These are phyloP conservation scores for Pezicula neosporulosa DNA, from an alignment of 2,329 filamentous ascomycete genomes.

Conservation along the genomic window DNA sequence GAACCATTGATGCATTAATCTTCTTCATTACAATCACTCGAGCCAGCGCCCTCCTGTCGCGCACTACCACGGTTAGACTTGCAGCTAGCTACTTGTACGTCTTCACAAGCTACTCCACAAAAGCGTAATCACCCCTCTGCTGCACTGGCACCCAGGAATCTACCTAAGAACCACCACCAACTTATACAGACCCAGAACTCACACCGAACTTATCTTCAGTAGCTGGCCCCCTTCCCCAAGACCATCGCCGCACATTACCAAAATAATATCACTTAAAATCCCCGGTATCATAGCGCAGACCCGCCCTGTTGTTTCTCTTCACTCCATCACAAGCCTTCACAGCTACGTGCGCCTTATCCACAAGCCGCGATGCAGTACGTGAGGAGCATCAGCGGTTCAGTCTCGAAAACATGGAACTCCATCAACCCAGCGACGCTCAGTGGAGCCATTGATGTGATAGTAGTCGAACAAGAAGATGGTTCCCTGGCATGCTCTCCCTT, in stretches of 20 bases:
- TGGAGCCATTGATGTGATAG: conserved; percentile 97
- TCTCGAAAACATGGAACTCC: conserved; percentile 98
- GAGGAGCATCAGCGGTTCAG: conserved; percentile 87
- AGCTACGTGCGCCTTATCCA: neutral
- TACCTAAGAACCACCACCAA: neutral
- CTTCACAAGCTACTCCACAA: neutral
- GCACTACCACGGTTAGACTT: neutral
- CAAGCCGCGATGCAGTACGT: conserved; percentile 86
- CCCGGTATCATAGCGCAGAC: neutral
- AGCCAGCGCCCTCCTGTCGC: neutral
- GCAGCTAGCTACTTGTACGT: neutral
- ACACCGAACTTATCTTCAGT: neutral
- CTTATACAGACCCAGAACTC: neutral
- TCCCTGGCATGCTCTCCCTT: conserved; percentile 89
- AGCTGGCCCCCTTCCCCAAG: too few species aligned
- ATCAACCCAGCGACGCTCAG: conserved; percentile 97
- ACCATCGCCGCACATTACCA: too few species aligned
- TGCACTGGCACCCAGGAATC: neutral
- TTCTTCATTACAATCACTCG: neutral
- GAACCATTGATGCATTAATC: neutral
- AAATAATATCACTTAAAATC: too few species aligned
- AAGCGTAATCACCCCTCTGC: too few species aligned
- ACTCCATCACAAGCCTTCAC: neutral
- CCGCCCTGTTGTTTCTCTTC: neutral
- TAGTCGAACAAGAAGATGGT: conserved; percentile 95